Percentiles rank a stretch among this genome's conserved stretches.
Conservation (phyloP, 164 flowering plant species). For the Stephania yunnanensis region DNA sequence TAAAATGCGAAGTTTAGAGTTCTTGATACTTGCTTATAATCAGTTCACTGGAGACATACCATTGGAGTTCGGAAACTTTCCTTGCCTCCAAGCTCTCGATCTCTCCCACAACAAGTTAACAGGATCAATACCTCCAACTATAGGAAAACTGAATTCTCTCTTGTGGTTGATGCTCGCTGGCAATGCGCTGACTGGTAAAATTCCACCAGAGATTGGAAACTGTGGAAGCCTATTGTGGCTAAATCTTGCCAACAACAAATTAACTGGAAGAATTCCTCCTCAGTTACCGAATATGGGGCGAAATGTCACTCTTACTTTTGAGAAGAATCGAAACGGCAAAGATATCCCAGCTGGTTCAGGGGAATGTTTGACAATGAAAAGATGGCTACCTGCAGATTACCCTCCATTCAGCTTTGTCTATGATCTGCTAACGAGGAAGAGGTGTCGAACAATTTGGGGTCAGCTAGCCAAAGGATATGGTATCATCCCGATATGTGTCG, state of each 20-base stretch:
- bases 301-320: slow-evolving; percentile 45
- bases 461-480: slow-evolving; percentile 58
- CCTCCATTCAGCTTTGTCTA: slow-evolving; percentile 86
- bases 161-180: slow-evolving; percentile 89
- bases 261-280: slow-evolving; percentile 58
- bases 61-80: slow-evolving; percentile 51
- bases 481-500: slow-evolving; percentile 51
- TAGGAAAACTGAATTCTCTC: slow-evolving; percentile 68
- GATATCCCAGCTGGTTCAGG: slow-evolving; percentile 51
- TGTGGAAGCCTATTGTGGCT: slow-evolving; percentile 84
- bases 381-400: slow-evolving; percentile 88
- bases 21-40: slow-evolving; percentile 56
- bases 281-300: slow-evolving; percentile 53
- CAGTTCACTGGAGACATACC: slow-evolving; percentile 63
- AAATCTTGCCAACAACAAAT: slow-evolving; percentile 67
- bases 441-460: slow-evolving; percentile 65
- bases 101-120: slow-evolving; percentile 58
- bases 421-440: slow-evolving; percentile 55
- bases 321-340: slow-evolving; percentile 24
- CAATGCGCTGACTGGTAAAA: slow-evolving; percentile 54
- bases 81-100: slow-evolving; percentile 67
- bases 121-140: slow-evolving; percentile 57
- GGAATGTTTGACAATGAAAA: slow-evolving; percentile 67
- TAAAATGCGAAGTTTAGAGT: slow-evolving; percentile 40
- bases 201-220: slow-evolving; percentile 75